A percentile compares a stretch with the other conserved stretches of the same genome.
phyloP scores from a whole-genome alignment of 164 flowering plant species.

The Platanus orientalis region DNA sequence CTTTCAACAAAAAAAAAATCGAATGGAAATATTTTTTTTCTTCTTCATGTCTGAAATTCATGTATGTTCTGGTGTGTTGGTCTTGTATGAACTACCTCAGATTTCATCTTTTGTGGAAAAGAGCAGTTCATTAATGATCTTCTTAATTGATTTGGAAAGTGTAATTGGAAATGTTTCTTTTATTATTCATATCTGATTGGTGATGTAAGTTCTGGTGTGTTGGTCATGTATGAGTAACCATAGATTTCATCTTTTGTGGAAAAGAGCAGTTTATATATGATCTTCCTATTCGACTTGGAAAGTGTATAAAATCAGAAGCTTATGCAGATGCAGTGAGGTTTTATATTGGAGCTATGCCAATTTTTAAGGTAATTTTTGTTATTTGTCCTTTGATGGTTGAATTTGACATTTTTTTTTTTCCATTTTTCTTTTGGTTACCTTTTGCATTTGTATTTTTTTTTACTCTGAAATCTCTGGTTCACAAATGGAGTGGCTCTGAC shows the following conservation, averaged over 20 bases:
- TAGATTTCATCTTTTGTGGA: slow-evolving; percentile 35
- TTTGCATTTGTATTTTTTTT: neutral
- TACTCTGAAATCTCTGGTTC: neutral
- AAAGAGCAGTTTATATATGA: slow-evolving; percentile 96
- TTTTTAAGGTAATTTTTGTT: slow-evolving; percentile 64
- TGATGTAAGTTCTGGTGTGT: slow-evolving; percentile 13
- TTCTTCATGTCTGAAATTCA: slow-evolving; percentile 9
- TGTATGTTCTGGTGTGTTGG: slow-evolving; percentile 18
- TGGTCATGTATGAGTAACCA: slow-evolving; percentile 32
- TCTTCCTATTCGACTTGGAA: slow-evolving; percentile 85
- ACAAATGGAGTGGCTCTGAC: neutral
- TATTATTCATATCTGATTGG: slow-evolving; percentile 11
- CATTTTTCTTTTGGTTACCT: neutral
- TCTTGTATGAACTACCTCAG: slow-evolving; percentile 31
- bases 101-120: slow-evolving; percentile 40
- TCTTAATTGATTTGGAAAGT: slow-evolving; percentile 85
- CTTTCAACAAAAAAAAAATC: too few species aligned
- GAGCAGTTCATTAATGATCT: slow-evolving; percentile 97
- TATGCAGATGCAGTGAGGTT: slow-evolving; percentile 94
- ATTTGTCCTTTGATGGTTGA: neutral
- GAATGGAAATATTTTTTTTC: neutral
- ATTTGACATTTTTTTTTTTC: neutral
- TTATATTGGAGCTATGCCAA: slow-evolving; percentile 94
- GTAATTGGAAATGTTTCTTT: slow-evolving; percentile 23
- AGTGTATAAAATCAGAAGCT: slow-evolving; percentile 88